phyloP scores from a whole-genome alignment of 2,329 filamentous ascomycete genomes.

The Aquanectria penicillioides region DNA sequence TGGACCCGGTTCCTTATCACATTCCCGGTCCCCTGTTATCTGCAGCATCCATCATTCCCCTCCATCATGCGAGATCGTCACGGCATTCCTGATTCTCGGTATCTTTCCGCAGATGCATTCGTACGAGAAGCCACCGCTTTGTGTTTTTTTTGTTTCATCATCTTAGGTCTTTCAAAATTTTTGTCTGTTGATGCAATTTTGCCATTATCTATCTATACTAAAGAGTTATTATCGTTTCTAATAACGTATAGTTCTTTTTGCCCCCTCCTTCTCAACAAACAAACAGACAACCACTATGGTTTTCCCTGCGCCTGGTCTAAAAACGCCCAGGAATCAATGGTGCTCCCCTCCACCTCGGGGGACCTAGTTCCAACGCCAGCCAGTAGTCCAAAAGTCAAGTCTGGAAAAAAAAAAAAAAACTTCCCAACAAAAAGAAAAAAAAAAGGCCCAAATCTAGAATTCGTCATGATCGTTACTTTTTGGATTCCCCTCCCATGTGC shows the following conservation, averaged over 20 bases:
- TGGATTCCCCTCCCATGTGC: not conserved
- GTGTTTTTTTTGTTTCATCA: not conserved
- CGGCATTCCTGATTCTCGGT: not conserved
- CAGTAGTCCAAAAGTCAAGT: not conserved
- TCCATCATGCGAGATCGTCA: constrained; percentile 6
- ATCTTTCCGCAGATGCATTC: not conserved
- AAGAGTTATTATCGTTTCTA: not conserved
- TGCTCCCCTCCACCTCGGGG: not conserved
- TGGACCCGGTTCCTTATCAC: not conserved
- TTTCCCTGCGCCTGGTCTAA: not conserved
- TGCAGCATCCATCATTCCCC: not conserved
- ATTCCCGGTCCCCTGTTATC: not conserved
- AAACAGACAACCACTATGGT: too few species aligned
- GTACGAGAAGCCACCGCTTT: not conserved
- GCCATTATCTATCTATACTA: not conserved
- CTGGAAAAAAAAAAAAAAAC: too few species aligned
- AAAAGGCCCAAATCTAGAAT: not conserved
- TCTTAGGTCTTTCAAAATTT: not conserved
- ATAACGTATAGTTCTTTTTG: not conserved
- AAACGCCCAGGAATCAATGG: constrained; percentile 7
- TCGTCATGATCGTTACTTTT: constrained; percentile 19
- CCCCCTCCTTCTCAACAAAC: not conserved
- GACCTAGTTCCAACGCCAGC: constrained; percentile 10
- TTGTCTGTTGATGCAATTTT: not conserved
- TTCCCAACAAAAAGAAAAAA: not conserved